Percentiles rank a stretch among this genome's conserved stretches.
These are phyloP conservation scores for Croton laevigatus DNA, from an alignment of 441 rosid species.

Conservation along the genomic window DNA sequence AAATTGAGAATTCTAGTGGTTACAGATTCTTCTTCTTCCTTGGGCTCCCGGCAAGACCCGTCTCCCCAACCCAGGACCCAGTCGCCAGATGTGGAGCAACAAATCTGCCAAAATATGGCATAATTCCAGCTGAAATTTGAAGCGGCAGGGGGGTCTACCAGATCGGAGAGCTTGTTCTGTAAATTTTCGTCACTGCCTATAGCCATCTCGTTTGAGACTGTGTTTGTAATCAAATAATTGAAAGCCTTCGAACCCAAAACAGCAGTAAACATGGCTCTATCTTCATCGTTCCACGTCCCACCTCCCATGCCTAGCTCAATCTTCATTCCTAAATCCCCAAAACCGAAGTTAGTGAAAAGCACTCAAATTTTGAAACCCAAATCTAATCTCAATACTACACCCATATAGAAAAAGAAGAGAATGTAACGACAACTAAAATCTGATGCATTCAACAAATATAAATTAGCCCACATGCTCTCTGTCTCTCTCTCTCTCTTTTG, in stretches of 20 bases:
- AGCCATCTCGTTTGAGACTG: constrained; percentile 59
- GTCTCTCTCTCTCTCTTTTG: too few species aligned
- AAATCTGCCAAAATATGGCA: constrained; percentile 89
- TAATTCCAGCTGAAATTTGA: constrained; percentile 94
- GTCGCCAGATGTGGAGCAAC: constrained; percentile 74
- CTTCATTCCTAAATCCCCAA: constrained; percentile 39
- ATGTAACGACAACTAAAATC: too few species aligned
- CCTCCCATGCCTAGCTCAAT: constrained; percentile 50
- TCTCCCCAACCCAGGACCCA: constrained; percentile 92
- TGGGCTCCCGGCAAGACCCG: constrained; percentile 87
- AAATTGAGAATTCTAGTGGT: constrained; percentile 38
- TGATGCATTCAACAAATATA: too few species aligned
- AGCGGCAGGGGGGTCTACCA: constrained; percentile 68
- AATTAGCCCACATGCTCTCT: too few species aligned
- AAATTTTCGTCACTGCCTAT: constrained; percentile 64
- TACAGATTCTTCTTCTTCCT: constrained; percentile 64
- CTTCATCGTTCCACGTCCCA: constrained; percentile 70
- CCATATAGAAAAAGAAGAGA: too few species aligned
- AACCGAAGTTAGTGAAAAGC: background rate
- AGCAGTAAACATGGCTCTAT: constrained; percentile 45
- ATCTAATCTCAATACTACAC: too few species aligned
- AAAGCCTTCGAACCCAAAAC: constrained; percentile 77
- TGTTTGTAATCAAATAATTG: constrained; percentile 67
- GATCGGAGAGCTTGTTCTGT: constrained; percentile 82
- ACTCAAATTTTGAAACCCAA: too few species aligned